Evolutionary conservation across 2,329 filamentous ascomycete species (phyloP).

Genomic region (Penicillium sp.): DNA sequence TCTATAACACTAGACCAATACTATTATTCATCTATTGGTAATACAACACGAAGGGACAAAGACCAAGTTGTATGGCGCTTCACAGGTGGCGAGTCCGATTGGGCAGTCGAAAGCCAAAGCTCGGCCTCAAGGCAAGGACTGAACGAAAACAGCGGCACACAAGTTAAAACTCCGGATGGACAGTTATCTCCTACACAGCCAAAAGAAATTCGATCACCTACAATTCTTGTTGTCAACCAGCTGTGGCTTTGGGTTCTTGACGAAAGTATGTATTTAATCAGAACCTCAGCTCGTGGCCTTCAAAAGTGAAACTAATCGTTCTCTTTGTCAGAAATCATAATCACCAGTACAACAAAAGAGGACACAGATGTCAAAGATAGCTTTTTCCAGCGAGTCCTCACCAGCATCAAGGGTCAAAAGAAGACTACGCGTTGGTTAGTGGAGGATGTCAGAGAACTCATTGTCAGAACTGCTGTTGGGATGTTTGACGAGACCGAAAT

Average conservation of each 20-base stretch:
- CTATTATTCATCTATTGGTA: conserved; percentile 13
- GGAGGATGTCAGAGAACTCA: conserved; percentile 9
- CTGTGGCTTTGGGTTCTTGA: conserved; percentile 22
- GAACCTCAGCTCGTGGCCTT: neutral
- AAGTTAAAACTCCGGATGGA: neutral
- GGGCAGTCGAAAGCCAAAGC: neutral
- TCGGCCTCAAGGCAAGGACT: neutral
- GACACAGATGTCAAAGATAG: conserved; percentile 8
- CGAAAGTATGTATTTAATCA: conserved; percentile 12
- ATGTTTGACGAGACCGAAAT: conserved; percentile 3
- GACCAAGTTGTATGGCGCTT: conserved; percentile 13
- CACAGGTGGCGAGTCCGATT: neutral
- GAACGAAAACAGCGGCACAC: neutral
- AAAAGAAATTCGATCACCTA: neutral
- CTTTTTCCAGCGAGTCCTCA: neutral
- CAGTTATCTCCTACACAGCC: neutral
- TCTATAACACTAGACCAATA: conserved; percentile 17
- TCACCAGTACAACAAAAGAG: conserved; percentile 13
- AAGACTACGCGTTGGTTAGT: neutral
- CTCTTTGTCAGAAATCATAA: conserved; percentile 9
- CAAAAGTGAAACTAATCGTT: neutral
- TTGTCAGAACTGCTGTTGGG: conserved; percentile 9
- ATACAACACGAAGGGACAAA: conserved; percentile 13
- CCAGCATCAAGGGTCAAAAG: neutral
- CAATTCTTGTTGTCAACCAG: conserved; percentile 18